Evolutionary conservation across 2,329 filamentous ascomycete genomes (phyloP), one percentile per base, ranked within the genome.

Genomic region (Aciculosporium take): DNA sequence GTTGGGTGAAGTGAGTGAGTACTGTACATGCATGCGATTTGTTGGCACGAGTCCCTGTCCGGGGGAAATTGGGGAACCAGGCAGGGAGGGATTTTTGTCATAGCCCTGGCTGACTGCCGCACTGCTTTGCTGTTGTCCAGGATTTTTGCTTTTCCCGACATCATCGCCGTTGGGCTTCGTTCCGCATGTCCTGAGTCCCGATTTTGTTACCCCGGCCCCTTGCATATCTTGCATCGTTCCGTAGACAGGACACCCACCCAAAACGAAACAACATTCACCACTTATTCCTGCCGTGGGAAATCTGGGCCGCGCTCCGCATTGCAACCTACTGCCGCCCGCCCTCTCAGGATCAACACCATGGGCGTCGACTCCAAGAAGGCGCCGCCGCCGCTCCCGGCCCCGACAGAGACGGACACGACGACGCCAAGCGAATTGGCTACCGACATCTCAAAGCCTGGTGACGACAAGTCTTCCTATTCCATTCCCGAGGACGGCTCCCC

Each of bases 401-500:
- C 84, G 50, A 89, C 84, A 58, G 81, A 85, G 62, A 81, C 81
- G 57, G 72, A 76, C 50, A 77, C 76, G 50, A 70, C 69, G 45
- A 69, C 69, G 45, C 76, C 77, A 44, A 76, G 74, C 57, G 78
- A 81, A 53, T 59, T 82, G 46, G 56, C 55, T 37, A 75, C 72
- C 52, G 80, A 84, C 61, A 57, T 83, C 49, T 86, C 82, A 47
- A 72, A 73, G 48, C 70, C 75, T 46, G 79, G 74, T 51, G 74
- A 79, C 60, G 73, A 76, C 60, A 82, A 74, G 53, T 85, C 83
- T 3, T 79, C 80, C 41, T 88, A 84, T 62, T 86, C 81, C 29
- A 73, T 91, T 39, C 84, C 84, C 44, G 83, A 87, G 55, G 84
- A 91, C 75, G 85, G 84, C 57, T 89, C 84, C 40, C 87, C 88